Base-by-base conservation (phyloP, 73 alveolate genomes). In the Paraurostyla sp. region DNA sequence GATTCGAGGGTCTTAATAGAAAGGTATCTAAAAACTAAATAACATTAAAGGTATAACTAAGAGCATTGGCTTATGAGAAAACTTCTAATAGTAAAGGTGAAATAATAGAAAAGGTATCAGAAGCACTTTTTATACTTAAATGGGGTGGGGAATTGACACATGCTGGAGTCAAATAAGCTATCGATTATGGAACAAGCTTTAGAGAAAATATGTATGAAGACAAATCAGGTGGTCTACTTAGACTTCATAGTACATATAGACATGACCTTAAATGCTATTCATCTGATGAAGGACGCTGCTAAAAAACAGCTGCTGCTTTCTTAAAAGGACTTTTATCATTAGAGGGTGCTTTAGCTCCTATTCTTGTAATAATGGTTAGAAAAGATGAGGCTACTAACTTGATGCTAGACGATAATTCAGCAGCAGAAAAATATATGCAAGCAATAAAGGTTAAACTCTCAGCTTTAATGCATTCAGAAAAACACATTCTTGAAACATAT, bases 61-160 rank as follows among this genome's bases (percentile, higher is more conserved):
- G 91, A 58, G 96, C 97, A 65, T 83, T 90, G 59, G 52, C 23
- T 23, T 81, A 71, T 51, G 89, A 60, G 75, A 62, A 65, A 50
- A 90, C 75, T 56, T 76, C 63, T 46, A 78, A 87, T 32, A 38
- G 80, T 7, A 90, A 90, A 29, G 91, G 90, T 33, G 57, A 56
- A 42, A 54, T 89, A 51, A 68, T n/a, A 18, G 71, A 68, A 56
- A 82, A 51, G 30, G 93, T 94, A 41, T 73, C 92, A 22, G 95
- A 92, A 82, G 96, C 96, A 18, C 89, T 94, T 54, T 76, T 96
- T 82, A 86, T 96, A 48, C 86, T 95, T 58, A 94, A 97, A 89
- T 97, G 99, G 99, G 99, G 99, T 33, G 99, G 99, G 13, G 98
- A 92, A 52, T 81, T 97, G 58, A 97, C 99, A 4, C 98, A 96